Base-by-base conservation (phyloP, 176 grass and related monocot species). In the Sorghum bicolor region DNA sequence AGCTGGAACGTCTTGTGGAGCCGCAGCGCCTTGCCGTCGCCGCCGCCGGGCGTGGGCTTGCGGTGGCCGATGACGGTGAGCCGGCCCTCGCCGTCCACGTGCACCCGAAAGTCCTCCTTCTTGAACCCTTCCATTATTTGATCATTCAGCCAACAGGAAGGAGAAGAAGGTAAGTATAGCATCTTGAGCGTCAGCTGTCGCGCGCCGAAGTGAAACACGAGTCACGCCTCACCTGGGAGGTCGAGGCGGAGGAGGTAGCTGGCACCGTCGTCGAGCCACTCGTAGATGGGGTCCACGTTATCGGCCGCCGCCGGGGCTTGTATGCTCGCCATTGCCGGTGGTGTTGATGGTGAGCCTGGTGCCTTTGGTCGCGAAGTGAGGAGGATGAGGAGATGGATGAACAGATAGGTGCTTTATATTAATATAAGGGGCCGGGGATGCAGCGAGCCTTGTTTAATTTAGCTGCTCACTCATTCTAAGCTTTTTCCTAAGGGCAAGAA, bases 401-500 rank as follows among this genome's bases (percentile, higher is more conserved):
- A 10, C 38, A 10, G 0, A 30, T 14, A 10, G 33, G 24, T 1
- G 26, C 50, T 39, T 36, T 12, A 43, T 79, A 26, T 57, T 5
- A 39, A n/a, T n/a, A n/a, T n/a, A n/a, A 17, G 34, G 66, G 29
- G 3, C 55, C n/a, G n/a, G n/a, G 2, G 20, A 22, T 3, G 45
- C 29, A 33, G 67, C 24, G 5, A 8, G 10, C 26, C 22, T 45
- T 26, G 40, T 11, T 60, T 60, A 11, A n/a, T 25, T 19, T 36
- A 26, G 64, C 10, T 6, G 38, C 2, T 45, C 69, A 79, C 81
- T 74, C 86, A 93, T 96, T 91, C 93, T 61, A 96, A 91, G 79
- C 93, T 89, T 96, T 92, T 92, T 91, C 88, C 76, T 77, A 60
- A 62, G 38, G 66, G 76, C 73, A 76, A 19, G 44, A 79, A 39